Evolutionary conservation across 805 yeast genomes (phyloP), one percentile per base, ranked within the genome.

Genomic region (Candida takata): DNA sequence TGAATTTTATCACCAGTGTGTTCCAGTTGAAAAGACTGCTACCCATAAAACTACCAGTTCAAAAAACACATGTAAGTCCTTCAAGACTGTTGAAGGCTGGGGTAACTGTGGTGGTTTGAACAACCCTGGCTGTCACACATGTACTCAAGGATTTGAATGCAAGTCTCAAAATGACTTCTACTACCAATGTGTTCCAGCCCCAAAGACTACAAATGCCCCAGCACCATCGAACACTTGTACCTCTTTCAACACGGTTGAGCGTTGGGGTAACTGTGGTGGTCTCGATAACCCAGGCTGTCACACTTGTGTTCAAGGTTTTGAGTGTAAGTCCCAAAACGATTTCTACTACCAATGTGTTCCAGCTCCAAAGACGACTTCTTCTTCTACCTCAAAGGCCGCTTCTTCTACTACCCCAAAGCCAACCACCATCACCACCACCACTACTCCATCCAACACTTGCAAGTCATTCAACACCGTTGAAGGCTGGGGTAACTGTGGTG

Each of bases 211-310:
- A 13, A 17, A 13, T 10, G 16, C 10, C 4, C 31, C 31, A 19
- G n/a, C n/a, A n/a, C n/a, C n/a, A n/a, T n/a, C n/a, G n/a, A 29
- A 29, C 23, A 29, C 31, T 3, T 29, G 31, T 29, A 29, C 21
- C 6, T 17, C 31, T 16, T 29, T 3, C 24, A 17, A n/a, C 8
- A 28, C 26, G 11, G 32, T 26, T 16, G 25, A 29, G 15, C 29
- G 21, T 15, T 24, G 36, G 21, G 43, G 36, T 4, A 37, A 37
- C 18, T 45, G 49, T 39, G 49, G 49, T 33, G 47, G 45, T 31
- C 7, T 12, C 6, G 20, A 27, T 14, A 31, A 23, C 26, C 28
- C 24, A 11, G 39, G 43, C 20, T 25, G 35, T 5, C 20, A 29
- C 7, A 29, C 33, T 11, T 43, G 50, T 36, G 35, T 25, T 6